Evolutionary conservation across 176 grass and related monocot genomes (phyloP), one percentile per base, ranked within the genome.

Genomic region (Aechmea fasciata): DNA sequence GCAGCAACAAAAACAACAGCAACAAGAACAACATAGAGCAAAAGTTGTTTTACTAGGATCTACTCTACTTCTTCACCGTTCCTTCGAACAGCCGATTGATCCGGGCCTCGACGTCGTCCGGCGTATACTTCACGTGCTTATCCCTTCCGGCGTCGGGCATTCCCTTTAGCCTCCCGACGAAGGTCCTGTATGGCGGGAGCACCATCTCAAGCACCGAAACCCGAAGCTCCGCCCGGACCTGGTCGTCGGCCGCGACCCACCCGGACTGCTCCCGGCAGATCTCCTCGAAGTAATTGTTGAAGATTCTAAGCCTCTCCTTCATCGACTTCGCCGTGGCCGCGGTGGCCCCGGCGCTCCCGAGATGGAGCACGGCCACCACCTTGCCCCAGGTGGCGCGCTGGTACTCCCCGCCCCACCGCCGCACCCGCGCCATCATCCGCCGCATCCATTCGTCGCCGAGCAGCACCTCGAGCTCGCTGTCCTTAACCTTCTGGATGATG

Each of bases 361-460:
- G 92, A 11, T 89, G 89, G 23, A 99, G 74, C 53, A 99, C 87
- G 41, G 77, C 78, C 0, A 87, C 62, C 41, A 99, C 85, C 77
- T 99, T 99, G 50, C 79, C 84, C 94, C 94, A 99, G 20, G 85
- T 68, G 59, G 78, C 80, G 11, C 82, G 79, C 68, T 90, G 94
- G 67, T 99, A 99, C 24, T 99, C 94, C 70, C 79, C 65, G 71
- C 57, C 77, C 87, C 94, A 99, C 15, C 94, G 79, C 61, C 94
- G 87, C 29, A 93, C 94, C 26, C 85, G 87, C 59, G 75, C 85
- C 54, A 81, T 72, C 74, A 90, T 84, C 65, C 91, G 94, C 62
- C 91, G 84, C 79, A 86, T 90, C 94, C 94, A 99, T 47, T 87
- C 94, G 20, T 99, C 94, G 15, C 94, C 94, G 17, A 99, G 85